These are phyloP conservation scores for Penicillium sp. DNA, from an alignment of 2,329 filamentous ascomycete genomes.

Conservation along the genomic window DNA sequence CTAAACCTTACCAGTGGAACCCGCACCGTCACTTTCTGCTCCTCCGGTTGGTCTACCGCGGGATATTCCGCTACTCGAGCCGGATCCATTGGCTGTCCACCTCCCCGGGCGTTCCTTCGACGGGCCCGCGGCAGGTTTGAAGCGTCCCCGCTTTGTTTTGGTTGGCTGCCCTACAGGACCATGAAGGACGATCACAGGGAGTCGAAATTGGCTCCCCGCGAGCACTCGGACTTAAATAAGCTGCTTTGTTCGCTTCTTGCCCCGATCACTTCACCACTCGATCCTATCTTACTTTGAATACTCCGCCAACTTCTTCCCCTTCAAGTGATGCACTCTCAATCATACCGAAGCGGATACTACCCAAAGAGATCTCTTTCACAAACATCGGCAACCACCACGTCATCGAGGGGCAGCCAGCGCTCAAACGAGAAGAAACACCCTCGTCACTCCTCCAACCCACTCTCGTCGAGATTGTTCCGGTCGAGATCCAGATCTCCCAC, in stretches of 20 bases:
- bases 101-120: neutral
- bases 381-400: constrained; percentile 17
- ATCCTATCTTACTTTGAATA: constrained; percentile 2
- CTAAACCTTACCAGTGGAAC: constrained; percentile 29
- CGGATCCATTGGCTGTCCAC: constrained; percentile 8
- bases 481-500: constrained; percentile 22
- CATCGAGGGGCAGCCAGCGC: constrained; percentile 16
- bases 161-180: constrained; percentile 25
- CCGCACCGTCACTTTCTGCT: neutral
- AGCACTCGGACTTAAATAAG: constrained; percentile 18
- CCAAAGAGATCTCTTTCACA: constrained; percentile 21
- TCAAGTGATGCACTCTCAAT: constrained; percentile 18
- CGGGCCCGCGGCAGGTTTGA: constrained; percentile 7
- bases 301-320: constrained; percentile 1
- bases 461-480: constrained; percentile 18
- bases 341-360: constrained; percentile 8
- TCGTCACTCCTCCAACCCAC: constrained; percentile 9
- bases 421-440: constrained; percentile 16
- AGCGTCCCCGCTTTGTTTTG: constrained; percentile 8
- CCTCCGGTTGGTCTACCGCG: constrained; percentile 10
- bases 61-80: constrained; percentile 3
- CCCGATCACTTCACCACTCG: neutral
- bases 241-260: neutral
- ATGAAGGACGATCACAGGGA: constrained; percentile 1
- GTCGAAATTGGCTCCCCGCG: neutral